phyloP scores from a whole-genome alignment of 371 early-diverging fungal genomes.

The Haplosporangium sp. region DNA sequence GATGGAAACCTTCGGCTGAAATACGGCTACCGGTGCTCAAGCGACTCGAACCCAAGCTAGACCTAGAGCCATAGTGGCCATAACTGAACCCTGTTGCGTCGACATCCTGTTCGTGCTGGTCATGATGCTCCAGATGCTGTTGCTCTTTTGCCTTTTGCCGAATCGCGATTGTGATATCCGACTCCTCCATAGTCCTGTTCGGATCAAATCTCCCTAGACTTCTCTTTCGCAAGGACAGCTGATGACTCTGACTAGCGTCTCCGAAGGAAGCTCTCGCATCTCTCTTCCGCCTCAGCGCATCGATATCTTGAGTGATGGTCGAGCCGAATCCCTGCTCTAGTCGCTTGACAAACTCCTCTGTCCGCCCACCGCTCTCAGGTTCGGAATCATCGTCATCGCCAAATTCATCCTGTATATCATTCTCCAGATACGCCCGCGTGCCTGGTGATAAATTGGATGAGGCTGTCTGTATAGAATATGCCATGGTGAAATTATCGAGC shows the following conservation, averaged over 20 bases:
- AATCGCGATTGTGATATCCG: constrained; percentile 26
- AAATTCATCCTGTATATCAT: constrained; percentile 17
- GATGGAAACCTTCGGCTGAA: too few relatives aligned
- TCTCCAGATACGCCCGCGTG: constrained; percentile 19
- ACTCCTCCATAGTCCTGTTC: constrained; percentile 8
- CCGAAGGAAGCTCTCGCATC: constrained; percentile 8
- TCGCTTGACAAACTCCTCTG: constrained; percentile 16
- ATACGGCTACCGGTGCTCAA: too few relatives aligned
- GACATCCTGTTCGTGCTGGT: background rate
- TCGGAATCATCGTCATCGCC: background rate
- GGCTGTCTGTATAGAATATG: constrained; percentile 20
- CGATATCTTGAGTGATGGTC: constrained; percentile 42
- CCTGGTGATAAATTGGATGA: constrained; percentile 2
- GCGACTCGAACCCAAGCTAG: too few relatives aligned
- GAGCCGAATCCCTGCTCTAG: constrained; percentile 22
- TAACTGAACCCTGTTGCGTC: background rate
- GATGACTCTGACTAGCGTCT: background rate
- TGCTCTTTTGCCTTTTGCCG: constrained; percentile 13
- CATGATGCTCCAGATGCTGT: constrained; percentile 5
- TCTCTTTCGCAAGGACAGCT: constrained; percentile 12
- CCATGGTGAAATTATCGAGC: constrained; percentile 18
- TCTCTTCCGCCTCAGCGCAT: constrained; percentile 22
- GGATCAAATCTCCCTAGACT: constrained; percentile 13
- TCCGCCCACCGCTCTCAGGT: background rate
- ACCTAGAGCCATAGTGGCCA: too few relatives aligned